Conservation (phyloP, 768 basidiomycete species). For the Termitomyces sp. region DNA sequence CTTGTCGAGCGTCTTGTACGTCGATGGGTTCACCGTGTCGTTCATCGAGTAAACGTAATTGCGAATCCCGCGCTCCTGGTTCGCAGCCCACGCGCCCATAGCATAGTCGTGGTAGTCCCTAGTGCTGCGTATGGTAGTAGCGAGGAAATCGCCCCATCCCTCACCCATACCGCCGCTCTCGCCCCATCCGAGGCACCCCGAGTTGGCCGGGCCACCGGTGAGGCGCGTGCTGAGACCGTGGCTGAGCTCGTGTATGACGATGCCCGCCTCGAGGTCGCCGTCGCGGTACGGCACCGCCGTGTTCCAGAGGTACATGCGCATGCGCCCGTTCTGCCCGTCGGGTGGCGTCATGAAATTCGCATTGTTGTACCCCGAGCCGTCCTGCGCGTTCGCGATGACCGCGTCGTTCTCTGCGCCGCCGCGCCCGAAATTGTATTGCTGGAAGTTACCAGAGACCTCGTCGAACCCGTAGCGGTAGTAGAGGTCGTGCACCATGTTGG, state of each 20-base stretch:
- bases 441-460: constrained; percentile 92
- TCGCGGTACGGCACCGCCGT: constrained; percentile 87
- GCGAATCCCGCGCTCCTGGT: constrained; percentile 68
- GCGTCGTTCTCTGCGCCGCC: constrained; percentile 86
- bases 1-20: constrained; percentile 92
- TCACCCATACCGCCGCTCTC: constrained; percentile 98
- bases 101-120: constrained; percentile 69
- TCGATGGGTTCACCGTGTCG: constrained; percentile 75
- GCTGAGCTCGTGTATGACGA: constrained; percentile 86
- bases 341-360: constrained; percentile 89
- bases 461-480: constrained; percentile 91
- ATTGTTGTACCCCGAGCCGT: constrained; percentile 89
- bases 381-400: constrained; percentile 93
- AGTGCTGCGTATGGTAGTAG: constrained; percentile 80
- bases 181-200: constrained; percentile 92
- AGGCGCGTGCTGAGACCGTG: constrained; percentile 93
- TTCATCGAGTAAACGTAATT: constrained; percentile 84
- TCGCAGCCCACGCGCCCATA: constrained; percentile 97
- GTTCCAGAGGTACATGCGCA: constrained; percentile 98
- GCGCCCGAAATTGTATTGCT: constrained; percentile 92
- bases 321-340: constrained; percentile 82
- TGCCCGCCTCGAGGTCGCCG: constrained; percentile 94
- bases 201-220: constrained; percentile 91
- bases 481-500: constrained; percentile 76
- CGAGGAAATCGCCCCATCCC: constrained; percentile 94